Evolutionary conservation across 805 yeast genomes (phyloP), one percentile per base, ranked within the genome.

Genomic region (Sugiyamaella floridensis): DNA sequence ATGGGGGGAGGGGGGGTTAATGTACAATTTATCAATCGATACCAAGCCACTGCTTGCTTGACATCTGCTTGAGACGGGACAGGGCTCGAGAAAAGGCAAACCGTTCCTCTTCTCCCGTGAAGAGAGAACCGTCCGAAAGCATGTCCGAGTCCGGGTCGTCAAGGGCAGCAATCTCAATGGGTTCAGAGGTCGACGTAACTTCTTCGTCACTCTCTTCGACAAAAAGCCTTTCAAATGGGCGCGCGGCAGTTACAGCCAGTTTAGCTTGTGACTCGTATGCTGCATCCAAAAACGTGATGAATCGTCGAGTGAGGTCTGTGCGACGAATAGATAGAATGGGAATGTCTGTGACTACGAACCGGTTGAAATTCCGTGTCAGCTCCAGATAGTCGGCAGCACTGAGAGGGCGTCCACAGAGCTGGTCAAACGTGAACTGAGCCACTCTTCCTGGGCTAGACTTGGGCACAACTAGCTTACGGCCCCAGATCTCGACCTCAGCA

Each of bases 61-160:
- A 84, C 97, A 92, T 92, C 60, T 92, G 98, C 43, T 90, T 79
- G 59, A 93, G 75, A 66, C 99, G 81, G 61, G 93, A 84, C 54
- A 92, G 74, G 0, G 98, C 97, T 65, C 99, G 79, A 0, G 97
- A 96, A 74, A 92, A 92, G 18, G 99, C 99, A 72, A 92, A 93
- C 67, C 85, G 80, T 71, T 92, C 99, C 68, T 92, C 99, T 68
- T 89, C 98, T 42, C 93, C 78, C 5, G 86, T 87, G 71, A 93
- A 92, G 56, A 67, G 50, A 18, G 59, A 53, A 22, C 63, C 54
- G 12, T 52, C 50, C 26, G 59, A 50, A 16, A 66, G 46, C 15
- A 85, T 73, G 56, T 81, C 81, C 55, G 81, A 78, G 59, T 84
- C 86, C 57, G 87, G 84, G 0, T 93, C 95, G 67, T 86, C 89